Conservation (phyloP, 192 early-diverging fungal genomes). For the Coemansia reversa region DNA sequence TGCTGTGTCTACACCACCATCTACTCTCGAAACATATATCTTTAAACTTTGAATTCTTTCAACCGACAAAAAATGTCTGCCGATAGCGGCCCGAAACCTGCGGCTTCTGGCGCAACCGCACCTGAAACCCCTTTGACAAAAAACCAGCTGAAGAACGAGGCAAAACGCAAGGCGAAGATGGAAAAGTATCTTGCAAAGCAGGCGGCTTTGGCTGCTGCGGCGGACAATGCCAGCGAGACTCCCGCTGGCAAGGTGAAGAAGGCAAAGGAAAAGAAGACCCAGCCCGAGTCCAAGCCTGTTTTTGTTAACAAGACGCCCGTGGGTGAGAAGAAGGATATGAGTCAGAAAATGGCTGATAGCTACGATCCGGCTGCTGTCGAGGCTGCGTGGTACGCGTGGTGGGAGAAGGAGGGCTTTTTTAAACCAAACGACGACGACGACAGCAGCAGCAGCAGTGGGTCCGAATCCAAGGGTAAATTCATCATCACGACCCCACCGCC, state of each 20-base stretch:
- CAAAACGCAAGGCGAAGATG: constrained; percentile 85
- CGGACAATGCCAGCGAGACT: neutral
- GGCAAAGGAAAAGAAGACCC: constrained; percentile 58
- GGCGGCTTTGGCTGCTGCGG: constrained; percentile 47
- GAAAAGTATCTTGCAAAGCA: constrained; percentile 92
- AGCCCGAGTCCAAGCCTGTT: constrained; percentile 55
- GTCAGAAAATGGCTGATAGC: constrained; percentile 68
- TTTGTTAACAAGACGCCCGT: constrained; percentile 81
- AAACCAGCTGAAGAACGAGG: constrained; percentile 89
- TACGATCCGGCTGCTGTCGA: constrained; percentile 94
- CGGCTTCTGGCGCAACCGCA: constrained; percentile 1
- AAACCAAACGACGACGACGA: constrained; percentile 60
- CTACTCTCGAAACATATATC: too few species aligned
- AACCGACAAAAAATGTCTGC: constrained; percentile 4
- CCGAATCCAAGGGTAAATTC: constrained; percentile 76
- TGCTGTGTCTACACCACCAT: too few species aligned
- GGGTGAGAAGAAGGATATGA: constrained; percentile 84
- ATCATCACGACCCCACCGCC: constrained; percentile 96
- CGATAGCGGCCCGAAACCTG: constrained; percentile 1
- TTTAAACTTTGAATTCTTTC: neutral
- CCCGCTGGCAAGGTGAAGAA: constrained; percentile 13
- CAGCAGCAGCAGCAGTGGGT: constrained; percentile 51
- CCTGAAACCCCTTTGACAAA: constrained; percentile 52
- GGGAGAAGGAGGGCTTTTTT: constrained; percentile 92
- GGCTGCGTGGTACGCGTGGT: constrained; percentile 95